phyloP scores from a whole-genome alignment of 257 asterid genomes.

The Penstemon barbatus region DNA sequence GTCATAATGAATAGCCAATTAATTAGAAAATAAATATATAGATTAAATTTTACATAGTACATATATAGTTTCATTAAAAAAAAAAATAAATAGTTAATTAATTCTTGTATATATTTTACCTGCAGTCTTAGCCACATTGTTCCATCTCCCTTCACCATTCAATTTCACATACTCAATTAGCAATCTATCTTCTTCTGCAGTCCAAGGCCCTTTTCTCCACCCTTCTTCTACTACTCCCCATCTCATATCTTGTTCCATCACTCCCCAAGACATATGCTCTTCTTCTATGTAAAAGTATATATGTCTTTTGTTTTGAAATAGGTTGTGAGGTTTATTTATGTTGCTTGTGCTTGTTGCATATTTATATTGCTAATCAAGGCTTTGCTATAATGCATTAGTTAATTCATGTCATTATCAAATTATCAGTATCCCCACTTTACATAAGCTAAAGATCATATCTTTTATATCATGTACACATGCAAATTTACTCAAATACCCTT shows the following conservation, averaged over 20 bases:
- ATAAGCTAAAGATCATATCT: constrained; percentile 27
- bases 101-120: constrained; percentile 36
- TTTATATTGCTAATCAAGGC: constrained; percentile 49
- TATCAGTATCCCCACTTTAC: constrained; percentile 20
- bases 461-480: neutral
- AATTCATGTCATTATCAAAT: constrained; percentile 48
- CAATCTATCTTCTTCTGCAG: constrained; percentile 77
- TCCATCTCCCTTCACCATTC: constrained; percentile 97
- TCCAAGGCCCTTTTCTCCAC: constrained; percentile 98
- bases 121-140: constrained; percentile 73
- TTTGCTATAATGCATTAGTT: constrained; percentile 36
- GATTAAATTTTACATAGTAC: too few species aligned
- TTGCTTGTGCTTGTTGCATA: constrained; percentile 40
- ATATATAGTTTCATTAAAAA: too few species aligned
- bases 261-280: constrained; percentile 41
- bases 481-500: constrained; percentile 34
- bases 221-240: constrained; percentile 65
- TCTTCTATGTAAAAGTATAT: neutral
- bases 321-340: constrained; percentile 12
- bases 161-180: constrained; percentile 73
- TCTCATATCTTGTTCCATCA: constrained; percentile 47
- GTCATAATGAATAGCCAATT: neutral
- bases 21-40: too few species aligned
- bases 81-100: too few species aligned
- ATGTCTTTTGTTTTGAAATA: neutral